Conservation (phyloP, 495 filamentous ascomycete species). For the Aspergillus ellipticus region DNA sequence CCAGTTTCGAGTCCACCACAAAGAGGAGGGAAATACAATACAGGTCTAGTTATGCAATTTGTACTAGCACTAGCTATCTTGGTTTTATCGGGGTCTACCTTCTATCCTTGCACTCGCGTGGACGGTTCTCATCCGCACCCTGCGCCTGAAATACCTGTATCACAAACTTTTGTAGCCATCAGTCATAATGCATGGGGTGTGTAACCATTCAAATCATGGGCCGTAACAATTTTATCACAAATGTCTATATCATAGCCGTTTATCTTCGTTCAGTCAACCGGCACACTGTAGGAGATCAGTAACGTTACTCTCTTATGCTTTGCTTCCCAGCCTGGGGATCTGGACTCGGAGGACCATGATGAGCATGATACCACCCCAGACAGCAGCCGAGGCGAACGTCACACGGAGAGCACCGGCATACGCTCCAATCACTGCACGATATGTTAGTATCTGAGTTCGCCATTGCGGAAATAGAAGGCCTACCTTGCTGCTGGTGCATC, state of each 20-base stretch:
- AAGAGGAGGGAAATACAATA: too few relatives aligned
- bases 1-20: not conserved
- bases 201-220: not conserved
- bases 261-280: not conserved
- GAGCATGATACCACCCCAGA: conserved; percentile 48
- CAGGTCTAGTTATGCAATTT: too few relatives aligned
- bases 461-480: conserved; percentile 3
- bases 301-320: conserved; percentile 7
- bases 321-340: conserved; percentile 51
- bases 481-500: conserved; percentile 51
- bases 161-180: not conserved
- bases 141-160: not conserved
- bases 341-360: conserved; percentile 47
- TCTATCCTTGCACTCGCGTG: too few relatives aligned
- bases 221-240: not conserved
- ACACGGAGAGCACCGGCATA: conserved; percentile 56
- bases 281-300: not conserved
- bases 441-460: conserved; percentile 26
- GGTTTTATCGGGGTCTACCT: too few relatives aligned
- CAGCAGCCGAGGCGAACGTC: conserved; percentile 50
- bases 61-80: too few relatives aligned
- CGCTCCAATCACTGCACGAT: conserved; percentile 48
- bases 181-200: not conserved
- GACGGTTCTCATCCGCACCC: too few relatives aligned
- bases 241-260: not conserved